Percentiles rank a stretch among this genome's conserved stretches.
phyloP scores from a whole-genome alignment of 2,329 filamentous ascomycete genomes.

The Sporothrix protearum region DNA sequence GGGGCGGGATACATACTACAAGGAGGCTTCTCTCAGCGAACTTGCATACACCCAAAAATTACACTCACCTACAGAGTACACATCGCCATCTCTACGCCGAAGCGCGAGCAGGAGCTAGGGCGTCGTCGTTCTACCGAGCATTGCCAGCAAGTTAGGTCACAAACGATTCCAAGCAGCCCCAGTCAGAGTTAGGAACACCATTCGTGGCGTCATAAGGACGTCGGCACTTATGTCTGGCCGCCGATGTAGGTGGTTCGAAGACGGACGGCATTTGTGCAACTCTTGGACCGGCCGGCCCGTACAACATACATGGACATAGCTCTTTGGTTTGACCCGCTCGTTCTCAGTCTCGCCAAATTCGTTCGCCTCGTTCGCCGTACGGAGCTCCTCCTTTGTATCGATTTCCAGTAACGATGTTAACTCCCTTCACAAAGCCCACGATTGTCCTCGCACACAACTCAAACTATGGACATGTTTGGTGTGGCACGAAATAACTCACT shows the following conservation, averaged over 20 bases:
- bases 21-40: neutral
- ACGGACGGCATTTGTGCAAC: neutral
- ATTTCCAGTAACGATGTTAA: neutral
- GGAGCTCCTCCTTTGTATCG: neutral
- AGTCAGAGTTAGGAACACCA: neutral
- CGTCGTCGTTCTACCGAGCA: neutral
- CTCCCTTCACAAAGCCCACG: neutral
- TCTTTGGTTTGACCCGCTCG: neutral
- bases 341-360: constrained; percentile 4
- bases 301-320: neutral
- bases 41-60: neutral
- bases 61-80: neutral
- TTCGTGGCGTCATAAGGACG: neutral
- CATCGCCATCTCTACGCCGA: neutral
- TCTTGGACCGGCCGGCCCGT: neutral
- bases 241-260: neutral
- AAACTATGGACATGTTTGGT: neutral
- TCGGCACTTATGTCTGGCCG: neutral
- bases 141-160: neutral
- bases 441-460: neutral
- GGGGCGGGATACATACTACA: neutral
- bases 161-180: neutral
- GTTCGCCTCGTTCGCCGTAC: neutral
- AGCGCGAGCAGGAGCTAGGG: neutral
- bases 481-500: neutral